phyloP scores from a whole-genome alignment of 1,284 basidiomycete species.

The Sphagnurus paluster region DNA sequence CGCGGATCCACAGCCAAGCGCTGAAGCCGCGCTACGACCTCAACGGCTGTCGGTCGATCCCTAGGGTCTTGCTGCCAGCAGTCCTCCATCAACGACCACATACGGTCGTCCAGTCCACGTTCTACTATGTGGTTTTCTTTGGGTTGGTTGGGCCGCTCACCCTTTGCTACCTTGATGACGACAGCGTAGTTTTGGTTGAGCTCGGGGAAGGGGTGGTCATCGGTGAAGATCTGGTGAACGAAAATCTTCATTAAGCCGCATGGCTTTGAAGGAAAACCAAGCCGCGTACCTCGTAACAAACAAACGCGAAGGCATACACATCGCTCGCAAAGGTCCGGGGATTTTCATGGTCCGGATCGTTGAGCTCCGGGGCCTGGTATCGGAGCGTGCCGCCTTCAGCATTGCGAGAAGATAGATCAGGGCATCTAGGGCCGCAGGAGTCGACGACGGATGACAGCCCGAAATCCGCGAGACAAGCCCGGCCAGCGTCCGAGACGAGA shows the following conservation, averaged over 20 bases:
- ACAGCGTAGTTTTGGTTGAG: constrained; percentile 15
- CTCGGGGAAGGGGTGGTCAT: constrained; percentile 12
- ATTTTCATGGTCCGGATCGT: constrained; percentile 18
- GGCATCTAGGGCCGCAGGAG: constrained; percentile 13
- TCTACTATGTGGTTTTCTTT: constrained; percentile 2
- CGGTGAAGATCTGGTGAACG: constrained; percentile 7
- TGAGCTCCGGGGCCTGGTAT: constrained; percentile 22
- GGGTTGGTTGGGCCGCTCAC: constrained; percentile 21
- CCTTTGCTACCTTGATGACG: constrained; percentile 17
- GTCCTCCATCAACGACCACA: constrained; percentile 22
- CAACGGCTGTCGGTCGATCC: background rate
- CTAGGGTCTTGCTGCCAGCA: constrained; percentile 18
- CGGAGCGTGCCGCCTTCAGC: constrained; percentile 16
- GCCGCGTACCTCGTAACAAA: constrained; percentile 26
- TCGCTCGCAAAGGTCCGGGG: constrained; percentile 22
- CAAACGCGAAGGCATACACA: constrained; percentile 25
- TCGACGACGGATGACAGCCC: constrained; percentile 26
- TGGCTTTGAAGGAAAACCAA: background rate
- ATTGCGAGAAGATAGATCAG: constrained; percentile 13
- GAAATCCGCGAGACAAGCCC: constrained; percentile 32
- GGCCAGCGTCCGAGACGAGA: constrained; percentile 22
- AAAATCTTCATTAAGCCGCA: background rate
- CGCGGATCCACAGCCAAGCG: background rate
- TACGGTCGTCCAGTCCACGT: constrained; percentile 18
- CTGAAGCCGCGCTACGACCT: constrained; percentile 3